Percentiles rank a stretch among this genome's conserved stretches.
phyloP scores from a whole-genome alignment of 371 early-diverging fungal genomes.

The Saksenaea vasiformis region DNA sequence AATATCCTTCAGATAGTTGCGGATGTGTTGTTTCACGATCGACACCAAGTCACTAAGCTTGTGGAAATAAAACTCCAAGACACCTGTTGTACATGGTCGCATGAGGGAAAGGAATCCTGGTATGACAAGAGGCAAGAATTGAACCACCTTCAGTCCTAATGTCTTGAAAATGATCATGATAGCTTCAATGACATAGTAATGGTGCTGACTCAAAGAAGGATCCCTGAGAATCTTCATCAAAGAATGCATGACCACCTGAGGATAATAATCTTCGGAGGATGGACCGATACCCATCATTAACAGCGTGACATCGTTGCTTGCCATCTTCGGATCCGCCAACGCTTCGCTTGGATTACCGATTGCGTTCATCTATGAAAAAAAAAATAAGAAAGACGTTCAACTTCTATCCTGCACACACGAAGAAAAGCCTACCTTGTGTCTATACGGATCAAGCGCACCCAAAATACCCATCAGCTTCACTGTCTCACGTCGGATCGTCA shows the following conservation, averaged over 20 bases:
- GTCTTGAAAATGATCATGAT: slow-evolving; percentile 94
- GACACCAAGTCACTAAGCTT: slow-evolving; percentile 82
- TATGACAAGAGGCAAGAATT: slow-evolving; percentile 78
- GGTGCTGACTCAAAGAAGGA: slow-evolving; percentile 79
- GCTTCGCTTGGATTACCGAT: slow-evolving; percentile 61
- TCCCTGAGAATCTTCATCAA: slow-evolving; percentile 90
- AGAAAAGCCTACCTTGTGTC: slow-evolving; percentile 67
- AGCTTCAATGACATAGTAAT: slow-evolving; percentile 89
- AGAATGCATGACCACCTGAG: slow-evolving; percentile 86
- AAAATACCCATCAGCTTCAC: slow-evolving; percentile 92
- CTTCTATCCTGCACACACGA: not conserved
- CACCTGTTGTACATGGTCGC: slow-evolving; percentile 72
- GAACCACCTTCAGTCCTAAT: slow-evolving; percentile 79
- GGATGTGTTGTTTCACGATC: slow-evolving; percentile 91
- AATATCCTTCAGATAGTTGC: slow-evolving; percentile 83
- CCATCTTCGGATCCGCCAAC: slow-evolving; percentile 56
- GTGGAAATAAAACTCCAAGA: slow-evolving; percentile 91
- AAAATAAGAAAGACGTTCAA: not conserved
- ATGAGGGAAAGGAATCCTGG: slow-evolving; percentile 74
- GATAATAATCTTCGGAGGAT: slow-evolving; percentile 84
- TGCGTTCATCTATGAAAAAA: slow-evolving; percentile 39
- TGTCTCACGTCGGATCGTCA: slow-evolving; percentile 77
- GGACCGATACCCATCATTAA: slow-evolving; percentile 78
- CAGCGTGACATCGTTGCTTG: slow-evolving; percentile 64
- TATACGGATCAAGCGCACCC: slow-evolving; percentile 96